phyloP scores from a whole-genome alignment of 495 filamentous ascomycete genomes.

The Tirmania nivea region DNA sequence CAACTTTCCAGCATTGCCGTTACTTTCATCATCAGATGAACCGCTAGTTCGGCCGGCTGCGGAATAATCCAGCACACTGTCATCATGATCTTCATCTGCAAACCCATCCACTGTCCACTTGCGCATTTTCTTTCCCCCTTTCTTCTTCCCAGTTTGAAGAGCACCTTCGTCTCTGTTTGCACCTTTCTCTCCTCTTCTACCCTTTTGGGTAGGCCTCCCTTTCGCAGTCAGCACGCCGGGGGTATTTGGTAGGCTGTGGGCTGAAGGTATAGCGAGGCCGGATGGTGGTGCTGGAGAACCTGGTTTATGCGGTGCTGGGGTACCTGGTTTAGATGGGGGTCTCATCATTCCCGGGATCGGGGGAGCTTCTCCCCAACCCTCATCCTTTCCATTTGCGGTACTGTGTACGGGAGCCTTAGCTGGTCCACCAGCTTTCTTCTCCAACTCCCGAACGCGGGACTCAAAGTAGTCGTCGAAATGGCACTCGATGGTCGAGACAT shows the following conservation, averaged over 20 bases:
- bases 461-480: conserved; percentile 89
- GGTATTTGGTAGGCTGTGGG: conserved; percentile 46
- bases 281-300: conserved; percentile 4
- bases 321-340: conserved; percentile 3
- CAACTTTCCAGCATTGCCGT: conserved; percentile 20
- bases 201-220: conserved; percentile 27
- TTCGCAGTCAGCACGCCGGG: conserved; percentile 45
- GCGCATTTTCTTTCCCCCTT: conserved; percentile 58
- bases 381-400: conserved; percentile 21
- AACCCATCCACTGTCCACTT: conserved; percentile 80
- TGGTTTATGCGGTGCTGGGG: conserved; percentile 5
- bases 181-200: conserved; percentile 47
- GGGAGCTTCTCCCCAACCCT: conserved; percentile 23
- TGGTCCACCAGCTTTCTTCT: conserved; percentile 26
- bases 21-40: conserved; percentile 21
- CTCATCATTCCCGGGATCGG: conserved; percentile 34
- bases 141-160: conserved; percentile 34
- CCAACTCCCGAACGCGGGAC: conserved; percentile 69
- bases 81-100: conserved; percentile 61
- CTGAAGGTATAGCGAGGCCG: conserved; percentile 31
- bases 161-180: conserved; percentile 56
- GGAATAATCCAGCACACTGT: conserved; percentile 71
- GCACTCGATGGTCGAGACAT: conserved; percentile 52
- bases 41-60: conserved; percentile 26
- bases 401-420: conserved; percentile 20